Evolutionary conservation across 1,139 yeast species (phyloP).

Genomic region (Sugiyamaella paludigena): DNA sequence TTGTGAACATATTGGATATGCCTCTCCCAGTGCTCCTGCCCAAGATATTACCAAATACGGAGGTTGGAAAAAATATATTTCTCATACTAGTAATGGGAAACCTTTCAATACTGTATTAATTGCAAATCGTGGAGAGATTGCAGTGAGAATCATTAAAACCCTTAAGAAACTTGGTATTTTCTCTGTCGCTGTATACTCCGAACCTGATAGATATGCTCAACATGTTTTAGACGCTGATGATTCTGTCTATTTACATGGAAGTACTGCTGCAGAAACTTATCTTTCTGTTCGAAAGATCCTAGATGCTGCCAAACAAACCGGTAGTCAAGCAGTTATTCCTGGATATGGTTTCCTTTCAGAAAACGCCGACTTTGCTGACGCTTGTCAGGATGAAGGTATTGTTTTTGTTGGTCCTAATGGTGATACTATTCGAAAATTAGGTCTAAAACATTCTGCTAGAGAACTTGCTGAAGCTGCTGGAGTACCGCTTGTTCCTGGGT

Average conservation of each 20-base stretch:
- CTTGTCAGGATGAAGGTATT: slow-evolving; percentile 77
- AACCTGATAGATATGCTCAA: slow-evolving; percentile 82
- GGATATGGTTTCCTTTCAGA: slow-evolving; percentile 97
- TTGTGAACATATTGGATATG: slow-evolving; percentile 85
- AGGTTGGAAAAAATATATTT: slow-evolving; percentile 79
- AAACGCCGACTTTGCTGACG: slow-evolving; percentile 92
- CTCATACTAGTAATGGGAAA: slow-evolving; percentile 40
- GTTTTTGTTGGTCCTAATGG: slow-evolving; percentile 95
- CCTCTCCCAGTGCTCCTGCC: slow-evolving; percentile 52
- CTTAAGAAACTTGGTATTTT: slow-evolving; percentile 73
- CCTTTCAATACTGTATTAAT: slow-evolving; percentile 84
- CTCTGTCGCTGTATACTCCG: slow-evolving; percentile 86
- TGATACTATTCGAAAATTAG: slow-evolving; percentile 83
- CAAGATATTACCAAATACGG: slow-evolving; percentile 78
- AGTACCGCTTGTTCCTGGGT: slow-evolving; percentile 95
- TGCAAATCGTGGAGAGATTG: slow-evolving; percentile 97
- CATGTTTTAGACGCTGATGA: slow-evolving; percentile 83
- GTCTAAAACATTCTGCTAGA: slow-evolving; percentile 94
- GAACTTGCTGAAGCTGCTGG: slow-evolving; percentile 84
- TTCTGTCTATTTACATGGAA: slow-evolving; percentile 74
- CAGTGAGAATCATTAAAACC: slow-evolving; percentile 88
- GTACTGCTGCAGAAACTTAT: slow-evolving; percentile 86
- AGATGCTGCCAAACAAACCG: slow-evolving; percentile 75
- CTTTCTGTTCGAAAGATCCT: slow-evolving; percentile 80
- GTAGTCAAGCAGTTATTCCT: slow-evolving; percentile 91